Base-by-base conservation (phyloP, 2,329 filamentous ascomycete genomes). In the Microcera coccophila region DNA sequence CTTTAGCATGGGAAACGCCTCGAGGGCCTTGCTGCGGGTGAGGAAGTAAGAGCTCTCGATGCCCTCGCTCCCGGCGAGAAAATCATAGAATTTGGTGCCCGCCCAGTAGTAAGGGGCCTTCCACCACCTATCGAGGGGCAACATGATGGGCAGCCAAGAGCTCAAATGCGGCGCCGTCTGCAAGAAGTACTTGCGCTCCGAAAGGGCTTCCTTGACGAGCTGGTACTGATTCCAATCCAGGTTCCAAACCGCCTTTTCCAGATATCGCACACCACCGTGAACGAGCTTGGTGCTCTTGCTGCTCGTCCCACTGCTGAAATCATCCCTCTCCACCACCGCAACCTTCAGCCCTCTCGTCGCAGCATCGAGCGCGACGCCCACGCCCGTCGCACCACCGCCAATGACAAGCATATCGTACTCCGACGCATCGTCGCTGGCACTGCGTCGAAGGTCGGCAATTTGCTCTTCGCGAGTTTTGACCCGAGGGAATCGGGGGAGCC, bases 11-110 rank as follows among this genome's bases (percentile, higher is more conserved):
- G 89, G 89, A 61, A 94, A 94, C 3, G 85, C 85, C 62, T 91
- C 87, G 49, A 94, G 73, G 8, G 88, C 87, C 68, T 91, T 91
- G 64, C 85, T 90, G 65, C 84, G 84, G 18, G 87, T 90, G 60
- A 94, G 70, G 63, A 94, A 94, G 69, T 94, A 94, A 5, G 87
- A 91, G 57, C 81, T 89, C 66, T 94, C 88, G 58, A 94, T 90
- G 42, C 89, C 89, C 65, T 94, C 88, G 31, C 84, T 84, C 12
- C 88, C 88, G 56, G 89, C 89, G 52, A 94, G 75, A 55, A 90
- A 80, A 66, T 94, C 89, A 66, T 94, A 95, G 54, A 81, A 79
- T 65, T 94, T 94, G 47, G 82, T 86, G 38, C 84, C 84, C 29
- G 75, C 78, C 84, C 84, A 87, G 63, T 85, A 87, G 66, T 88